Evolutionary conservation across 2,329 filamentous ascomycete genomes (phyloP).

Genomic region (Graphilbum sp.): DNA sequence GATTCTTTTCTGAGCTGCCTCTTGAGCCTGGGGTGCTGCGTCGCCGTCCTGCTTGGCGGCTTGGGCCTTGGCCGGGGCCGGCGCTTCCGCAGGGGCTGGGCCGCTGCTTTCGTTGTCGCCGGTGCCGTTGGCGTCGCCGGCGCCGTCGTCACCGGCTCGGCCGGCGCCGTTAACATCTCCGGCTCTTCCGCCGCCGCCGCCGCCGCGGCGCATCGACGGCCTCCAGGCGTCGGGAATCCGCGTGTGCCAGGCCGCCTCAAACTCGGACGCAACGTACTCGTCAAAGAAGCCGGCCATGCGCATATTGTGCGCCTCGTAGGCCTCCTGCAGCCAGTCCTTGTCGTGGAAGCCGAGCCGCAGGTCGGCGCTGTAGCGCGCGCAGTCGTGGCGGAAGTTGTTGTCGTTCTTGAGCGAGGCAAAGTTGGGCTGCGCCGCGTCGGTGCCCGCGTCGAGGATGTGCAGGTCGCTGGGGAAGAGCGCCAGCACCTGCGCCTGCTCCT

Average conservation of each 20-base stretch:
- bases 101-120: too few species aligned
- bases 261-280: slow-evolving; percentile 25
- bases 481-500: slow-evolving; percentile 19
- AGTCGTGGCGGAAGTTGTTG: slow-evolving; percentile 26
- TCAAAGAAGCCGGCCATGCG: slow-evolving; percentile 34
- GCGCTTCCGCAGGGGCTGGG: too few species aligned
- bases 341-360: slow-evolving; percentile 32
- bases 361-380: slow-evolving; percentile 24
- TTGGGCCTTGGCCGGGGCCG: too few species aligned
- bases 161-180: too few species aligned
- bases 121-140: too few species aligned
- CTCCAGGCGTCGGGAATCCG: slow-evolving; percentile 16
- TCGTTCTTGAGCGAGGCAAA: slow-evolving; percentile 20
- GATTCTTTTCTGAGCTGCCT: too few species aligned
- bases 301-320: slow-evolving; percentile 32
- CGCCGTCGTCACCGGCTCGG: too few species aligned
- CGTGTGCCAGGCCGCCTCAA: slow-evolving; percentile 31
- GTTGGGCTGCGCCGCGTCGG: slow-evolving; percentile 18
- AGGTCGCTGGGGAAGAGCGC: slow-evolving; percentile 19
- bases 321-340: slow-evolving; percentile 33
- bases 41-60: too few species aligned
- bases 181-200: too few species aligned
- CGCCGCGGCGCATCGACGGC: not conserved
- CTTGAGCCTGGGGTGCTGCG: too few species aligned
- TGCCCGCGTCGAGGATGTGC: slow-evolving; percentile 17